Evolutionary conservation across 23 red algal genomes (phyloP).

Genomic region (Agarophyton chilense): DNA sequence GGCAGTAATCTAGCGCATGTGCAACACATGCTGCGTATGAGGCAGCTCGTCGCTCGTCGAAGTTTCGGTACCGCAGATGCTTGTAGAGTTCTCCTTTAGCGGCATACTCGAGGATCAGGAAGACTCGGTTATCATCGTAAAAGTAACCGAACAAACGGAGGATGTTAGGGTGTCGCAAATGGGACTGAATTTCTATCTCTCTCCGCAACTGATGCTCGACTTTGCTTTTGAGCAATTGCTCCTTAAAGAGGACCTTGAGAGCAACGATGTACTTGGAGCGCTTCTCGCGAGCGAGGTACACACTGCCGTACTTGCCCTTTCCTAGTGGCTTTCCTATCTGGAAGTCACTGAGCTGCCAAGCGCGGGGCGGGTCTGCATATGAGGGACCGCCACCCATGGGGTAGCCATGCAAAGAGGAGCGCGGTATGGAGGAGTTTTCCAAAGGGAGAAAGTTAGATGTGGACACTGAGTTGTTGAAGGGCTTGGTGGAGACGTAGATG

Average conservation of each 20-base stretch:
- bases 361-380: conserved; percentile 51
- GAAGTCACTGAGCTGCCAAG: conserved; percentile 91
- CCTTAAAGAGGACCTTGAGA: conserved; percentile 97
- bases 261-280: conserved; percentile 90
- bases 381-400: conserved; percentile 53
- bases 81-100: conserved; percentile 97
- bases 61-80: conserved; percentile 71
- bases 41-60: conserved; percentile 85
- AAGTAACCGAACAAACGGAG: conserved; percentile 97
- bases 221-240: conserved; percentile 75
- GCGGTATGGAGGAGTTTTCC: neutral
- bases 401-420: conserved; percentile 11
- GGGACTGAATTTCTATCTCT: conserved; percentile 98
- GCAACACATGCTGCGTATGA: conserved; percentile 87
- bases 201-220: conserved; percentile 99
- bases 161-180: conserved; percentile 96
- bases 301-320: conserved; percentile 96
- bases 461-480: conserved; percentile 6
- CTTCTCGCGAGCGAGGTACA: conserved; percentile 98
- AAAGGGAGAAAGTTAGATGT: neutral
- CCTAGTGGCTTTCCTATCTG: conserved; percentile 95
- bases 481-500: conserved; percentile 30
- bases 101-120: conserved; percentile 99
- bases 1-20: conserved; percentile 86
- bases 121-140: conserved; percentile 92